These are phyloP conservation scores for Cylindrodendrum hubeiense DNA, from an alignment of 2,329 filamentous ascomycete genomes.

Conservation along the genomic window DNA sequence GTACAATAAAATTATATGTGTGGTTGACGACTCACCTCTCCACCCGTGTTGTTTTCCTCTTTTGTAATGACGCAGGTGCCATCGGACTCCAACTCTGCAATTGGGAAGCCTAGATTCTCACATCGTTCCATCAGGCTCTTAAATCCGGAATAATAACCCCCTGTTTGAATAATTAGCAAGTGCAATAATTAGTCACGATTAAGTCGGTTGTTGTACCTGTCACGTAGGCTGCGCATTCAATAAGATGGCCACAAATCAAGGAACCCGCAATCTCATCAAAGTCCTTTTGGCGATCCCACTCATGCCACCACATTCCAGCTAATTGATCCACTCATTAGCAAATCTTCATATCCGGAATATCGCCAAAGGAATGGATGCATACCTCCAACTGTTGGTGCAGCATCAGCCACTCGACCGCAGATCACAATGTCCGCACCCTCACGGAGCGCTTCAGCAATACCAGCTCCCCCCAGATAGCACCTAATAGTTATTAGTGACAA, in stretches of 20 bases:
- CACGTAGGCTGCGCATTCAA: constrained; percentile 65
- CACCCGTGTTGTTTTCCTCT: constrained; percentile 44
- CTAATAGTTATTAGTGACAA: background rate
- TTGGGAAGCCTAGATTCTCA: constrained; percentile 44
- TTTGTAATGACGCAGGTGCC: constrained; percentile 49
- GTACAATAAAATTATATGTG: too few relatives aligned
- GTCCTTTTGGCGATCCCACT: constrained; percentile 57
- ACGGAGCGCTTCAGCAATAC: constrained; percentile 55
- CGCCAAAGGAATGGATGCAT: constrained; percentile 52
- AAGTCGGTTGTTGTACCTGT: too few relatives aligned
- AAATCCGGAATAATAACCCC: constrained; percentile 64
- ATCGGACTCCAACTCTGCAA: constrained; percentile 47
- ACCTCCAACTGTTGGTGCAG: constrained; percentile 61
- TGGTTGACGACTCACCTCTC: constrained; percentile 43
- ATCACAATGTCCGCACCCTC: constrained; percentile 58
- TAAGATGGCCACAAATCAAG: constrained; percentile 62
- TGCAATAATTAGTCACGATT: too few relatives aligned
- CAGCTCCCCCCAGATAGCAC: constrained; percentile 53
- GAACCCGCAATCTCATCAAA: constrained; percentile 61
- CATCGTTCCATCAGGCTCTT: constrained; percentile 36
- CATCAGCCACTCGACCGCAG: constrained; percentile 59
- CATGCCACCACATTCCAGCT: constrained; percentile 58
- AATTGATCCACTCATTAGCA: too few relatives aligned
- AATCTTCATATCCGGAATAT: too few relatives aligned
- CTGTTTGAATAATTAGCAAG: constrained; percentile 46